These are phyloP conservation scores for Neurospora sp. DNA, from an alignment of 495 filamentous ascomycete genomes.

Conservation along the genomic window DNA sequence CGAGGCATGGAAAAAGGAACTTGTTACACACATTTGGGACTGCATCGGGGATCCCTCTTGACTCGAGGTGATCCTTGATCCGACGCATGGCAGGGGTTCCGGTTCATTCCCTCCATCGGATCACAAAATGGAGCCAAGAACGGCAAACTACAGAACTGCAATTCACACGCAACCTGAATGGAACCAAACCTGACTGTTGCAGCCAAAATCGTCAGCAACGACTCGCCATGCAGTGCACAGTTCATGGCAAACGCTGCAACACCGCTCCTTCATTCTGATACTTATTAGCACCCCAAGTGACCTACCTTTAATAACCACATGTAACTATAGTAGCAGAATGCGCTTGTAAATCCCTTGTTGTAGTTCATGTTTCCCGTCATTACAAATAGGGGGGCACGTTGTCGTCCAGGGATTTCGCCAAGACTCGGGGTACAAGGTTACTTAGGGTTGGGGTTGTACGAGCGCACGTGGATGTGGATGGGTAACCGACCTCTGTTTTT, in stretches of 20 bases:
- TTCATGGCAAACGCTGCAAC: not conserved
- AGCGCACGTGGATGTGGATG: not conserved
- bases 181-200: not conserved
- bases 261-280: not conserved
- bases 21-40: not conserved
- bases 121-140: not conserved
- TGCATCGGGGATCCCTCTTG: not conserved
- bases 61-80: not conserved
- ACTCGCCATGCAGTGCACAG: not conserved
- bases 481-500: not conserved
- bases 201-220: not conserved
- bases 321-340: not conserved
- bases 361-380: not conserved
- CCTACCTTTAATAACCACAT: not conserved
- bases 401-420: not conserved
- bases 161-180: not conserved
- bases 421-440: slow-evolving; percentile 11
- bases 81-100: not conserved
- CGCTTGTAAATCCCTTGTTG: not conserved
- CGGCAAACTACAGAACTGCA: not conserved
- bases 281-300: not conserved
- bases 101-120: not conserved
- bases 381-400: not conserved
- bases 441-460: slow-evolving; percentile 22
- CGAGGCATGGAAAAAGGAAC: not conserved